Conservation (phyloP, 495 filamentous ascomycete species). For the Penicillium psychrofluorescens region DNA sequence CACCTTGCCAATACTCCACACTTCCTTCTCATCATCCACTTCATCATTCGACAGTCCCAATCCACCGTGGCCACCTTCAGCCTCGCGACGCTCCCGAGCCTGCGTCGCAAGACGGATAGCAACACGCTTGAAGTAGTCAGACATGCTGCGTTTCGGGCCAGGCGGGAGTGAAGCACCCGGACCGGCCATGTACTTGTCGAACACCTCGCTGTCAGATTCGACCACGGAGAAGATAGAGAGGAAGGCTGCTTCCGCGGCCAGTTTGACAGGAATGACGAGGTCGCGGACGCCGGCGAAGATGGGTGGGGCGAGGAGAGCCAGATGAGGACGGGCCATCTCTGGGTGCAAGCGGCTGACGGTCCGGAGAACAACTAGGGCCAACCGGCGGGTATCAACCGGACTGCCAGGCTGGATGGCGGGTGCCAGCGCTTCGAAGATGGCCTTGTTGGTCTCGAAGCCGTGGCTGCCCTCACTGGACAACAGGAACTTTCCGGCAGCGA, state of each 20-base stretch:
- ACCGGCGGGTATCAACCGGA: slow-evolving; percentile 72
- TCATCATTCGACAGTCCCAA: slow-evolving; percentile 83
- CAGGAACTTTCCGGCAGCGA: slow-evolving; percentile 93
- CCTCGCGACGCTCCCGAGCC: slow-evolving; percentile 79
- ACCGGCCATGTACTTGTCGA: slow-evolving; percentile 80
- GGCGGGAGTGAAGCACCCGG: slow-evolving; percentile 53
- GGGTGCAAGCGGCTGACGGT: slow-evolving; percentile 71
- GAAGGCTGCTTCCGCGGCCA: slow-evolving; percentile 91
- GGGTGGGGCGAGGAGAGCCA: slow-evolving; percentile 67
- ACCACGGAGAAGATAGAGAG: slow-evolving; percentile 89
- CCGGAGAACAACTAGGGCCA: slow-evolving; percentile 83
- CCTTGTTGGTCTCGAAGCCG: slow-evolving; percentile 59
- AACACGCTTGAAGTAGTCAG: slow-evolving; percentile 94
- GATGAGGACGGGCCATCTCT: slow-evolving; percentile 70
- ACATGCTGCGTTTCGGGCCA: slow-evolving; percentile 79
- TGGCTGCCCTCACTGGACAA: slow-evolving; percentile 49
- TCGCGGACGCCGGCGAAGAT: slow-evolving; percentile 90
- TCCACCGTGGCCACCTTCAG: slow-evolving; percentile 82
- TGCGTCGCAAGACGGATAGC: slow-evolving; percentile 74
- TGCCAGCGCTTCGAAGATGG: slow-evolving; percentile 70
- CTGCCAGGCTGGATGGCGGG: slow-evolving; percentile 66
- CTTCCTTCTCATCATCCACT: slow-evolving; percentile 84
- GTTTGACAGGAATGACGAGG: slow-evolving; percentile 89
- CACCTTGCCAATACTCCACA: slow-evolving; percentile 91
- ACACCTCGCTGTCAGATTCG: slow-evolving; percentile 75